Conservation (phyloP, 768 basidiomycete species). For the Tulasnella sp. region DNA sequence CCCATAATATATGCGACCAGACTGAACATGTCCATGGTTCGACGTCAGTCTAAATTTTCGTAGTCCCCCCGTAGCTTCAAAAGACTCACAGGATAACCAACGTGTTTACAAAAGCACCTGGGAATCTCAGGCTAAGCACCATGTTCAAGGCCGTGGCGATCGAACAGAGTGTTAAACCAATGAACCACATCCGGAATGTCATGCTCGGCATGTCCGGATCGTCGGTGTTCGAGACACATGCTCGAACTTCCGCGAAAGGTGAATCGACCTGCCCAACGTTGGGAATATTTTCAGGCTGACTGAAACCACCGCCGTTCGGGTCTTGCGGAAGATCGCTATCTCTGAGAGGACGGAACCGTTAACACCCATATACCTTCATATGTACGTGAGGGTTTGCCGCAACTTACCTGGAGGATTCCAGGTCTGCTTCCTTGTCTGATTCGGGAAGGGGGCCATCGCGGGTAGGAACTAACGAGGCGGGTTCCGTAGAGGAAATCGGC, state of each 20-base stretch:
- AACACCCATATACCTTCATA: no score
- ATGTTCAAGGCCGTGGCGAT: conserved; percentile 66
- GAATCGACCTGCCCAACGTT: conserved; percentile 69
- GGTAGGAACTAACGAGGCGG: no score
- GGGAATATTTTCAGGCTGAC: not conserved
- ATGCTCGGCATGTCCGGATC: conserved; percentile 97
- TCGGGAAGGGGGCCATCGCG: no score
- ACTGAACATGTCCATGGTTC: conserved; percentile 20
- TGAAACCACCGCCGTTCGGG: no score
- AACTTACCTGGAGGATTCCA: no score
- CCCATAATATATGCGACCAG: conserved; percentile 88
- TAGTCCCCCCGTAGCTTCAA: conserved; percentile 25
- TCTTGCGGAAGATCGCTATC: no score
- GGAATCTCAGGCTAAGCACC: conserved; percentile 91
- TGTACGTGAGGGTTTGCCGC: no score
- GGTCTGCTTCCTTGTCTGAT: no score
- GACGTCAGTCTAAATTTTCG: conserved; percentile 22
- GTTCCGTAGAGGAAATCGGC: no score
- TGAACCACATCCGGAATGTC: conserved; percentile 84
- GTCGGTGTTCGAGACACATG: conserved; percentile 96
- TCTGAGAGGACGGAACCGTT: no score
- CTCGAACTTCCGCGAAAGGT: conserved; percentile 93
- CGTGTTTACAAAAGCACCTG: conserved; percentile 29
- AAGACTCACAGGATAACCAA: conserved; percentile 55
- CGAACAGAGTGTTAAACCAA: conserved; percentile 55